Conservation (phyloP, 306 rosid genomes). For the Castanea mollissima region DNA sequence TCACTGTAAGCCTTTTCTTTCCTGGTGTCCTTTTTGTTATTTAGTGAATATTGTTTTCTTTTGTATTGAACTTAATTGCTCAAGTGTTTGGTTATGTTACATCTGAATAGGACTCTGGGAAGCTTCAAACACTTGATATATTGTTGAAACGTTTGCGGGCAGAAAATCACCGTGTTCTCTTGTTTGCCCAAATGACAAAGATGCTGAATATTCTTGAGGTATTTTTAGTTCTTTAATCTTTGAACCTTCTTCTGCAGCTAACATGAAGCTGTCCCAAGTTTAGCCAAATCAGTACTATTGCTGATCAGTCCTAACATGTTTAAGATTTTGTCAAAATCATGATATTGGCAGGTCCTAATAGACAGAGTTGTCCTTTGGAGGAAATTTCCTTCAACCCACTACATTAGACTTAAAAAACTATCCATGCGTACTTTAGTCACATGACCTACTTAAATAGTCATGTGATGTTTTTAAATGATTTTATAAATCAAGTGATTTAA, state of each 20-base stretch:
- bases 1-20: conserved; percentile 61
- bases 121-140: conserved; percentile 99
- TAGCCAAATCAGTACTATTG: not conserved
- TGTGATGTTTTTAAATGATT: too few species aligned
- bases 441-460: too few species aligned
- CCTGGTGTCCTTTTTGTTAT: conserved; percentile 9
- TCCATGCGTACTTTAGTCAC: too few species aligned
- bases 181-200: conserved; percentile 99
- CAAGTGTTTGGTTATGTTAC: conserved; percentile 14
- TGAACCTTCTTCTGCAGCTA: conserved; percentile 14
- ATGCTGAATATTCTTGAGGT: conserved; percentile 99
- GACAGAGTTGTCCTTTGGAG: too few species aligned
- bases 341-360: not conserved
- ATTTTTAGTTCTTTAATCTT: conserved; percentile 23
- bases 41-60: not conserved
- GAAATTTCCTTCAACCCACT: too few species aligned
- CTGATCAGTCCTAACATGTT: not conserved
- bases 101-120: conserved; percentile 88
- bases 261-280: not conserved
- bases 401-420: too few species aligned
- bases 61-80: not conserved
- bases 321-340: not conserved
- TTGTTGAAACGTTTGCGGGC: conserved; percentile 88
- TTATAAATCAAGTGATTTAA: too few species aligned
- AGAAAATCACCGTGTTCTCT: conserved; percentile 88